Percentiles rank a stretch among this genome's conserved stretches.
Evolutionary conservation across 345 rosid genomes (phyloP).

Genomic region (Erucastrum elatum): DNA sequence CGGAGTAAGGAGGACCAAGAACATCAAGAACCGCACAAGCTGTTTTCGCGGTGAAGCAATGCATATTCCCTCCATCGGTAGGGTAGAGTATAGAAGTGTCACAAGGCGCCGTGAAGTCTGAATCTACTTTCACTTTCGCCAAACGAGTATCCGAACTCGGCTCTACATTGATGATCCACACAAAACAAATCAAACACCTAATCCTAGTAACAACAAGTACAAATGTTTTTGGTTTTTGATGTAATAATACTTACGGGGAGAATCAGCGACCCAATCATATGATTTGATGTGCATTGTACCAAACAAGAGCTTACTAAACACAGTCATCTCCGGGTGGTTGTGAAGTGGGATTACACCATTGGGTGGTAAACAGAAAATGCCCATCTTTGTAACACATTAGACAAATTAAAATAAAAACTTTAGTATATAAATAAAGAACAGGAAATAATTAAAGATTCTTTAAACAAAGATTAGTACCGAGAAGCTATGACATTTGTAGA

Average conservation of each 20-base stretch:
- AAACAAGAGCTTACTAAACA: constrained; percentile 90
- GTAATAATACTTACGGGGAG: constrained; percentile 34
- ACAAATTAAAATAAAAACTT: not conserved
- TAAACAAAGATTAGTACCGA: constrained; percentile 54
- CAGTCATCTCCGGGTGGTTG: constrained; percentile 99
- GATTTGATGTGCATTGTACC: constrained; percentile 97
- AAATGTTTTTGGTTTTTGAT: not conserved
- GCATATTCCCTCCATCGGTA: constrained; percentile 93
- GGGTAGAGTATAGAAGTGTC: constrained; percentile 82
- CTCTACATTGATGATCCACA: constrained; percentile 40
- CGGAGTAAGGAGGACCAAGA: constrained; percentile 88
- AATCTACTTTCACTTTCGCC: constrained; percentile 74
- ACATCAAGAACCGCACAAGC: constrained; percentile 94
- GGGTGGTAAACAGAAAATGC: constrained; percentile 92
- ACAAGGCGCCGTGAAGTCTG: constrained; percentile 76
- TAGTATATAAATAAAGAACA: not conserved
- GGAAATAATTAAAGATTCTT: not conserved
- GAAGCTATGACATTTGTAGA: constrained; percentile 61
- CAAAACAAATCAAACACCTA: constrained; percentile 2
- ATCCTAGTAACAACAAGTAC: not conserved
- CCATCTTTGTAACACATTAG: constrained; percentile 55
- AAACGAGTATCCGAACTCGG: constrained; percentile 51
- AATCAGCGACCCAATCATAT: constrained; percentile 75
- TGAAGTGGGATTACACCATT: constrained; percentile 91
- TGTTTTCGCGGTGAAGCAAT: constrained; percentile 80